Conservation (phyloP, 2,329 filamentous ascomycete genomes). For the Colletotrichum sp. region DNA sequence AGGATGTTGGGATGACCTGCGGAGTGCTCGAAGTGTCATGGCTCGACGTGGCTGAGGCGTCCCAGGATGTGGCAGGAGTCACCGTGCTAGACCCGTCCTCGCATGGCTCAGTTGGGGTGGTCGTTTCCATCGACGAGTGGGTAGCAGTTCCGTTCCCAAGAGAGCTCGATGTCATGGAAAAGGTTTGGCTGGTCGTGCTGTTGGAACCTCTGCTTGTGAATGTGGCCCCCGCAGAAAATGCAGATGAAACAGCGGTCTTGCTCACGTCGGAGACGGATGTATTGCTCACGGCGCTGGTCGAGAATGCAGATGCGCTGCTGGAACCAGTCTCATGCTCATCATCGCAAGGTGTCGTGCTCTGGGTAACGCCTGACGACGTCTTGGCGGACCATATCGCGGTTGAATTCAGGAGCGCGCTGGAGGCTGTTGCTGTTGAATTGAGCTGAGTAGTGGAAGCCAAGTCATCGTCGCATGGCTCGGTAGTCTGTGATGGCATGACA, state of each 20-base stretch:
- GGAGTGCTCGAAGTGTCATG: background rate
- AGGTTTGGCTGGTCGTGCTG: background rate
- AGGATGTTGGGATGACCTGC: no score
- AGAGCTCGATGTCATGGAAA: background rate
- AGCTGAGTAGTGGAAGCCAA: background rate
- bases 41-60: background rate
- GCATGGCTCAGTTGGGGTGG: background rate
- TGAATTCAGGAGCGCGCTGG: background rate
- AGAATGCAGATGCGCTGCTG: background rate
- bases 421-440: background rate
- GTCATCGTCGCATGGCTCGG: constrained; percentile 7
- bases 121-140: background rate
- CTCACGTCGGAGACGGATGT: background rate
- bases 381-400: background rate
- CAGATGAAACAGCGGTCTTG: background rate
- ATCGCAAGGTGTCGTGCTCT: background rate
- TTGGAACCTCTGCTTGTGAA: background rate
- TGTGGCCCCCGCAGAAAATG: background rate
- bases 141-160: background rate
- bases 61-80: background rate
- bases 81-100: background rate
- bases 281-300: background rate
- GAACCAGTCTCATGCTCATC: background rate
- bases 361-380: background rate
- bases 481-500: background rate